Evolutionary conservation across 1,284 basidiomycete genomes (phyloP).

Genomic region (Phaffia rhodozyma): DNA sequence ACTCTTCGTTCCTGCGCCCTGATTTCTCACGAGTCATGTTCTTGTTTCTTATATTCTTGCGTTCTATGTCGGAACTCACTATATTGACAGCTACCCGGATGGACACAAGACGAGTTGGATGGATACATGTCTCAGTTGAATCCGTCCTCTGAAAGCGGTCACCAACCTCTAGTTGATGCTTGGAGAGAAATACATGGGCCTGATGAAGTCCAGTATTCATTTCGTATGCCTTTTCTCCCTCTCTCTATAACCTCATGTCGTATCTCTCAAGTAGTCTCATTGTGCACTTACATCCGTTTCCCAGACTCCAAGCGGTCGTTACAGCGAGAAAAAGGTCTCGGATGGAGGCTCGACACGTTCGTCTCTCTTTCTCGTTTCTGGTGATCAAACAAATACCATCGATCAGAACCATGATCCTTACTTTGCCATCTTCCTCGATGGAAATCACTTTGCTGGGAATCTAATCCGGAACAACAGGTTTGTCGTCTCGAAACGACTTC

Average conservation of each 20-base stretch:
- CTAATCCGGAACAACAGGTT: slow-evolving; percentile 1
- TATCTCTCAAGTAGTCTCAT: background rate
- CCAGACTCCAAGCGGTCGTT: slow-evolving; percentile 15
- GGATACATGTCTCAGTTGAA: slow-evolving; percentile 13
- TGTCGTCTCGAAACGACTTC: slow-evolving; percentile 10
- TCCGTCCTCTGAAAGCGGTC: slow-evolving; percentile 8
- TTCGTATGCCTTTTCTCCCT: background rate
- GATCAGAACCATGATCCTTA: too few species aligned
- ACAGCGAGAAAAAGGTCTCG: slow-evolving; percentile 11
- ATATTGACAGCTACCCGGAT: background rate
- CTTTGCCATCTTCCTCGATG: background rate
- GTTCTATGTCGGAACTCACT: too few species aligned
- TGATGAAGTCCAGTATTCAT: slow-evolving; percentile 7
- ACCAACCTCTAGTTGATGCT: slow-evolving; percentile 14
- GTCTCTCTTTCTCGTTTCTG: background rate
- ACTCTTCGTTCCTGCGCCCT: background rate
- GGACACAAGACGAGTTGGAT: slow-evolving; percentile 5
- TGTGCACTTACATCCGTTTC: background rate
- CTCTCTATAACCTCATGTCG: background rate
- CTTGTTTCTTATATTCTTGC: background rate
- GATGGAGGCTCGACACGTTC: slow-evolving; percentile 11
- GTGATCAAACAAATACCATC: background rate
- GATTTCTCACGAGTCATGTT: background rate
- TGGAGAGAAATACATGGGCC: slow-evolving; percentile 15
- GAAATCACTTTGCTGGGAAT: background rate